phyloP scores from a whole-genome alignment of 1,139 yeast genomes.

The Yamadazyma membranifaciens region DNA sequence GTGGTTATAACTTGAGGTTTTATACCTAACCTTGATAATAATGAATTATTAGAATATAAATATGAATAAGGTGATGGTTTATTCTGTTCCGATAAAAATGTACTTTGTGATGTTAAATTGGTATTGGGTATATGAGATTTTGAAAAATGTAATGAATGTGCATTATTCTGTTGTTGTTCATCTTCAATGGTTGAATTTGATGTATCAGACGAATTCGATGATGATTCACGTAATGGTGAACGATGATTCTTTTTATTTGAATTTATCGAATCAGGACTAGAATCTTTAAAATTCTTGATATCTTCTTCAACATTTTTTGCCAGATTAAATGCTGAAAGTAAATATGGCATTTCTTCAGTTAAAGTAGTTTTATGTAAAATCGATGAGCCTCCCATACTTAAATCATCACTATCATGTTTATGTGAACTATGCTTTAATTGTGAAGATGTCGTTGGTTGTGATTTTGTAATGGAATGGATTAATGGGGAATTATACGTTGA shows the following conservation, averaged over 20 bases:
- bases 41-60: constrained; percentile 33
- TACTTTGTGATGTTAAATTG: constrained; percentile 36
- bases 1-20: constrained; percentile 43
- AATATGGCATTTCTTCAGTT: constrained; percentile 54
- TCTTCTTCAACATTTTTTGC: constrained; percentile 53
- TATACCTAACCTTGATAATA: constrained; percentile 41
- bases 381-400: constrained; percentile 27
- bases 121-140: constrained; percentile 30
- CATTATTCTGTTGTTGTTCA: background rate
- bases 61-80: constrained; percentile 30
- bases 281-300: constrained; percentile 34
- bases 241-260: background rate
- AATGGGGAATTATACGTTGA: constrained; percentile 35
- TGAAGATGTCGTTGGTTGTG: constrained; percentile 11
- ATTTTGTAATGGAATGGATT: constrained; percentile 43
- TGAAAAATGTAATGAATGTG: constrained; percentile 16
- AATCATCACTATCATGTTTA: constrained; percentile 16
- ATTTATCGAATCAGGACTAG: background rate
- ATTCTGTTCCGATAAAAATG: constrained; percentile 23
- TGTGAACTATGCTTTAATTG: constrained; percentile 6
- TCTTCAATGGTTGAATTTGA: background rate
- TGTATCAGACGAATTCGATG: background rate
- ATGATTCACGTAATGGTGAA: constrained; percentile 3
- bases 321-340: constrained; percentile 57
- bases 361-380: constrained; percentile 45